Evolutionary conservation across 2,329 filamentous ascomycete genomes (phyloP).

Genomic region (Coniella vitis): DNA sequence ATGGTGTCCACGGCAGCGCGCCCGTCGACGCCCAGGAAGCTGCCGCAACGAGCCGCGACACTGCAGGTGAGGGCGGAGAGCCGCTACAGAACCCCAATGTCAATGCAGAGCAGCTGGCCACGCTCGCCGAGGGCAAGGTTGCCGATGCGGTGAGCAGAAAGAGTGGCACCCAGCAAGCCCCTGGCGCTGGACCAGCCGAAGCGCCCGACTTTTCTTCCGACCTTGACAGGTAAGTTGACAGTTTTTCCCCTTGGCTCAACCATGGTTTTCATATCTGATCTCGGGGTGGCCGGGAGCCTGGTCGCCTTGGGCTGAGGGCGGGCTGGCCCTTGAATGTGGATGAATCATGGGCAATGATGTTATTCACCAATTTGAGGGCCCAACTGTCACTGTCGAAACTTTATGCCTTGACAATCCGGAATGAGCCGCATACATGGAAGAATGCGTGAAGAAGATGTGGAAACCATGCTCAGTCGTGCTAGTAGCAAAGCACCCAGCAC

Average conservation of each 20-base stretch:
- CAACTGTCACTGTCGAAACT: no score
- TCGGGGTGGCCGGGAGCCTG: no score
- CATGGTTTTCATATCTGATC: no score
- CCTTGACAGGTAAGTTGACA: conserved; percentile 17
- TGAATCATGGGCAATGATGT: no score
- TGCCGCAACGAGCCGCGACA: conserved; percentile 9
- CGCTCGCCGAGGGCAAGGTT: conserved; percentile 21
- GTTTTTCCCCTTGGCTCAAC: no score
- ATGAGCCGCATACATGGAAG: neutral
- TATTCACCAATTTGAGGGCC: no score
- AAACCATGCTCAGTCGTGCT: neutral
- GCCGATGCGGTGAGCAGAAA: conserved; percentile 21
- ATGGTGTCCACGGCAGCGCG: conserved; percentile 15
- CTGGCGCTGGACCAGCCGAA: conserved; percentile 15
- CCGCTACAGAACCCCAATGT: conserved; percentile 19
- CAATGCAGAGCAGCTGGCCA: conserved; percentile 21
- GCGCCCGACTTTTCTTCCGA: conserved; percentile 18
- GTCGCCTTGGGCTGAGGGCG: no score
- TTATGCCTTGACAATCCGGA: no score
- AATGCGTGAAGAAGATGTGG: neutral
- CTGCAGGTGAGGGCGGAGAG: no score
- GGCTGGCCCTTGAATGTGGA: no score
- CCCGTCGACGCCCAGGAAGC: conserved; percentile 18
- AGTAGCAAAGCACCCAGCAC: no score
- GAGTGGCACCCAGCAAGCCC: conserved; percentile 19